Percentiles rank a stretch among this genome's conserved stretches.
These are phyloP conservation scores for Pseudogymnoascus sp. DNA, from an alignment of 2,329 filamentous ascomycete genomes.

Conservation along the genomic window DNA sequence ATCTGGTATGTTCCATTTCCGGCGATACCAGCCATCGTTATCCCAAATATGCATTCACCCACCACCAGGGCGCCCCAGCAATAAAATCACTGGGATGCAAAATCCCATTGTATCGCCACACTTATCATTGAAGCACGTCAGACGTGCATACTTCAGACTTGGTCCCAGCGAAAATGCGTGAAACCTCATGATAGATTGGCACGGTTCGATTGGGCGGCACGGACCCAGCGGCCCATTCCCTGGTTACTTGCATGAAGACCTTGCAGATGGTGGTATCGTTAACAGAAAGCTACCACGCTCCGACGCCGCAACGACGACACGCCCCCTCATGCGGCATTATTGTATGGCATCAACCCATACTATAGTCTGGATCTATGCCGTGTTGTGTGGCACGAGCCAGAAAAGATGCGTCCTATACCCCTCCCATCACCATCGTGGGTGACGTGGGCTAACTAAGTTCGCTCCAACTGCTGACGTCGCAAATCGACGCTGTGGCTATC, in stretches of 20 bases:
- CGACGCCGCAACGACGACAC: neutral
- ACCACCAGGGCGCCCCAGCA: neutral
- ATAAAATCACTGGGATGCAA: neutral
- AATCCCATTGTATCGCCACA: conserved; percentile 5
- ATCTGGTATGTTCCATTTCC: neutral
- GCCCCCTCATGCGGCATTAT: neutral
- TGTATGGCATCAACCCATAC: neutral
- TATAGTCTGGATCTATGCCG: neutral
- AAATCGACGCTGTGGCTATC: neutral
- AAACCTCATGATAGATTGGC: neutral
- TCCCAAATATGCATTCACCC: neutral
- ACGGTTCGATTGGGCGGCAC: neutral
- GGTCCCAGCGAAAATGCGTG: neutral
- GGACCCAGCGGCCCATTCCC: neutral
- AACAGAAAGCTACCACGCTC: neutral
- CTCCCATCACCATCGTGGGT: neutral
- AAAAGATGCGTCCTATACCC: neutral
- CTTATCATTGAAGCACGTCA: neutral
- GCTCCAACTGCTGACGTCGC: neutral
- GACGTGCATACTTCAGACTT: neutral
- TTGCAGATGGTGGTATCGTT: neutral
- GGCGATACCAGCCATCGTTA: neutral
- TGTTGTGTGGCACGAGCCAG: neutral
- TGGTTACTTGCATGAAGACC: neutral
- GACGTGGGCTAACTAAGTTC: neutral